Percentiles rank a stretch among this genome's conserved stretches.
Evolutionary conservation across 176 grass and related monocot genomes (phyloP).

Genomic region (Eremochloa ophiuroides): DNA sequence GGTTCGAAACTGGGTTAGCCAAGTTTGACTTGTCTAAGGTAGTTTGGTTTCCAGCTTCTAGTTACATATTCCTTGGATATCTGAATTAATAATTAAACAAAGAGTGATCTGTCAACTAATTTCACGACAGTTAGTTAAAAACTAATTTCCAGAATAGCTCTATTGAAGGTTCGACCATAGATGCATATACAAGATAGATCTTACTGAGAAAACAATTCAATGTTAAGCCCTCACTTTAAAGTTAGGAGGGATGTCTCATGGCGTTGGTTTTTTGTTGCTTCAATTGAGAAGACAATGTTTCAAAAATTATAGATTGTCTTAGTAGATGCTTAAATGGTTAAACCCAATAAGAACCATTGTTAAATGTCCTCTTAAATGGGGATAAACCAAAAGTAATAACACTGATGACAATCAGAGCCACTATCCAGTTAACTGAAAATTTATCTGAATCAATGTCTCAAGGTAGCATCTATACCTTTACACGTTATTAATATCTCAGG

Average conservation of each 20-base stretch:
- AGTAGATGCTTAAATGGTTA: neutral
- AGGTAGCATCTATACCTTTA: neutral
- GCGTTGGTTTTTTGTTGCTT: neutral
- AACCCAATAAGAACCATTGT: neutral
- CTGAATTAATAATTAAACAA: slow-evolving; percentile 22
- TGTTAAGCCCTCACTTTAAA: neutral
- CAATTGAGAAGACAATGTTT: neutral
- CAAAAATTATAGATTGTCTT: neutral
- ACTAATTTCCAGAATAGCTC: neutral
- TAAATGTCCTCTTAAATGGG: neutral
- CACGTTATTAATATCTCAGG: neutral
- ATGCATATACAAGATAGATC: neutral
- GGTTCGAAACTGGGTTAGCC: neutral
- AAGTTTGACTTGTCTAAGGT: neutral
- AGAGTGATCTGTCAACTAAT: neutral
- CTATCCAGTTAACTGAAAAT: neutral
- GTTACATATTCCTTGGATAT: neutral
- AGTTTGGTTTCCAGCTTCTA: slow-evolving; percentile 5
- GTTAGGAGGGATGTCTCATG: neutral
- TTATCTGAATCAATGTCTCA: neutral
- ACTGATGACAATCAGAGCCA: neutral
- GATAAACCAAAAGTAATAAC: neutral
- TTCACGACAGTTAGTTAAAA: neutral
- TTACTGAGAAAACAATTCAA: neutral
- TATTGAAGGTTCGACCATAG: neutral